These are phyloP conservation scores for Calonectria henricotiae DNA, from an alignment of 2,329 filamentous ascomycete species.

Conservation along the genomic window DNA sequence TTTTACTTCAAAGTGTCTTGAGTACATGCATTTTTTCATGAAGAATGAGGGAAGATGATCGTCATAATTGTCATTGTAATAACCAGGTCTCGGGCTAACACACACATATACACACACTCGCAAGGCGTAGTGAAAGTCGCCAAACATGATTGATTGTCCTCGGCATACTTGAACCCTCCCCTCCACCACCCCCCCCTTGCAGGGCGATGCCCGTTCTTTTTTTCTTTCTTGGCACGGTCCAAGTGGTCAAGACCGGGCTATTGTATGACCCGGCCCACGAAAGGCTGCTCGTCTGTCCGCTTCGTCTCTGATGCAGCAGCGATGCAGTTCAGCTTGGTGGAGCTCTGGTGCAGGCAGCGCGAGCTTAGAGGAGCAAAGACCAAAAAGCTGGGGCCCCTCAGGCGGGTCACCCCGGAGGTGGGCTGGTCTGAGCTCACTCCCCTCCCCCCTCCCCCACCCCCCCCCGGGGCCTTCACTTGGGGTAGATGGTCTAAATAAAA, in stretches of 20 bases:
- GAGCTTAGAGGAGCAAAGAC: no score
- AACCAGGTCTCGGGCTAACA: not conserved
- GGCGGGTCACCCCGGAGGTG: not conserved
- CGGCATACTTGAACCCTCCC: no score
- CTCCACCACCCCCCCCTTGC: not conserved
- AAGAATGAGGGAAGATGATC: not conserved
- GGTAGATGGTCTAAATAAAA: not conserved
- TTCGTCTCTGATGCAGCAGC: conserved; percentile 4
- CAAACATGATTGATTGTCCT: no score
- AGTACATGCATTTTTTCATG: not conserved
- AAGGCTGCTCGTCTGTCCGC: not conserved
- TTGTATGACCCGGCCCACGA: conserved; percentile 7
- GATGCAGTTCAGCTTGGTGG: conserved; percentile 27
- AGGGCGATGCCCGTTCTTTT: not conserved
- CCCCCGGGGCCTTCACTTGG: not conserved
- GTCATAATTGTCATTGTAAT: not conserved
- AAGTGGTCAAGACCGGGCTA: conserved; percentile 14
- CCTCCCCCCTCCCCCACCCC: no score
- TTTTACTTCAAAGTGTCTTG: not conserved
- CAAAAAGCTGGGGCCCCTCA: conserved; percentile 6
- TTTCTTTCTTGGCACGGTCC: not conserved
- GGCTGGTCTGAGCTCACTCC: not conserved
- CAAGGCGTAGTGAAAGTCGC: no score
- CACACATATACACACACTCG: no score
- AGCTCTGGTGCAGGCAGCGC: not conserved